phyloP scores from a whole-genome alignment of 2,329 filamentous ascomycete genomes.

The Pseudocercospora macadamiae region DNA sequence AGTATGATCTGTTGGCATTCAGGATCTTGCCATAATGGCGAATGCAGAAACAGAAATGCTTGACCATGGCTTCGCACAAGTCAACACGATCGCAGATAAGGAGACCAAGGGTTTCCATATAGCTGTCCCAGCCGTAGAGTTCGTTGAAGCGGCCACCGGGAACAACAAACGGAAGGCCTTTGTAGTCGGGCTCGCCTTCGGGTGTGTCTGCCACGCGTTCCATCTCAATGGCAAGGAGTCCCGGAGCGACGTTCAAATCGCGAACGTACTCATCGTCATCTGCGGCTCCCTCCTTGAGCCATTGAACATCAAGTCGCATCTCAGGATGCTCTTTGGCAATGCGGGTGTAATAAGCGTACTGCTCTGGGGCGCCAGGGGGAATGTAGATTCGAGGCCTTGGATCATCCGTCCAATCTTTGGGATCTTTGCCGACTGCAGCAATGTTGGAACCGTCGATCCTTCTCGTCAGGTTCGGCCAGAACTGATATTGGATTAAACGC shows the following conservation, averaged over 20 bases:
- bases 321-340: slow-evolving; percentile 79
- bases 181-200: slow-evolving; percentile 70
- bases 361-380: slow-evolving; percentile 79
- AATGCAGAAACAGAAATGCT: slow-evolving; percentile 97
- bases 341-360: slow-evolving; percentile 84
- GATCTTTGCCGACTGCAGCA: slow-evolving; percentile 81
- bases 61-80: slow-evolving; percentile 90
- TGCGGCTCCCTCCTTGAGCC: slow-evolving; percentile 65
- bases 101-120: slow-evolving; percentile 93
- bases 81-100: slow-evolving; percentile 83
- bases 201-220: slow-evolving; percentile 65
- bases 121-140: slow-evolving; percentile 97
- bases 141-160: slow-evolving; percentile 98
- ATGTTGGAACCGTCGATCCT: slow-evolving; percentile 88
- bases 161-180: slow-evolving; percentile 91
- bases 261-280: slow-evolving; percentile 77
- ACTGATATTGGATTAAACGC: slow-evolving; percentile 83
- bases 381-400: slow-evolving; percentile 91
- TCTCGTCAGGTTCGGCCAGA: slow-evolving; percentile 90
- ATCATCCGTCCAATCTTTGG: slow-evolving; percentile 93
- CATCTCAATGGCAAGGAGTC: slow-evolving; percentile 87
- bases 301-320: slow-evolving; percentile 82
- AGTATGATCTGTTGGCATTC: slow-evolving; percentile 95
- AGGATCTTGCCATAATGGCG: slow-evolving; percentile 98
- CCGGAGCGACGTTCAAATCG: slow-evolving; percentile 83